Percentiles rank a stretch among this genome's conserved stretches.
Evolutionary conservation across 2,329 filamentous ascomycete species (phyloP).

Genomic region (Dactylellina sp.): DNA sequence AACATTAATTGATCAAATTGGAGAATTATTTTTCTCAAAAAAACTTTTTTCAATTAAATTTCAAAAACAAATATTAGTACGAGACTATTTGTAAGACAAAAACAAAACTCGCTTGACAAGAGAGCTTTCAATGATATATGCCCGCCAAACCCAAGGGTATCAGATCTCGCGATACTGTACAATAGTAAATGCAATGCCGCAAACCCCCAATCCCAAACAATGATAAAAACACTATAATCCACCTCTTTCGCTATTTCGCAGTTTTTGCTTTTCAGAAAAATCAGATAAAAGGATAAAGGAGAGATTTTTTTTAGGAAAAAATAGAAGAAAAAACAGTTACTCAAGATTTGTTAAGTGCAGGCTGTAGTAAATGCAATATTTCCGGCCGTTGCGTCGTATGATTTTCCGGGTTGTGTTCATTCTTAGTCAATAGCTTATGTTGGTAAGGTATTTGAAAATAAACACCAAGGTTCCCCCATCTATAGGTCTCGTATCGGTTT

Average conservation of each 20-base stretch:
- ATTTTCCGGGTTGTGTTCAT: background rate
- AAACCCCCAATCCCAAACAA: slow-evolving; percentile 5
- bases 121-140: slow-evolving; percentile 18
- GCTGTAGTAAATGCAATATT: slow-evolving; percentile 1
- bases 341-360: background rate
- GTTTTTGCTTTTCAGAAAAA: slow-evolving; percentile 5
- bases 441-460: background rate
- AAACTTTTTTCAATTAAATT: slow-evolving; percentile 25
- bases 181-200: slow-evolving; percentile 11
- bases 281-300: background rate
- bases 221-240: background rate
- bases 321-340: background rate
- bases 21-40: too few species aligned
- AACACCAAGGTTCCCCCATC: background rate
- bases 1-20: too few species aligned
- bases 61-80: slow-evolving; percentile 12
- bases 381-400: slow-evolving; percentile 38
- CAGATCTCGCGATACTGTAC: slow-evolving; percentile 48
- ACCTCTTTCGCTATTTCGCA: slow-evolving; percentile 9
- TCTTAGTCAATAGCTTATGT: background rate
- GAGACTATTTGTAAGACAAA: slow-evolving; percentile 8
- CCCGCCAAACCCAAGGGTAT: slow-evolving; percentile 45
- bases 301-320: background rate
- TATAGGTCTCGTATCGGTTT: background rate
- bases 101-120: slow-evolving; percentile 13